Base-by-base conservation (phyloP, 208 protist genomes). In the Leishmania gerbilli region DNA sequence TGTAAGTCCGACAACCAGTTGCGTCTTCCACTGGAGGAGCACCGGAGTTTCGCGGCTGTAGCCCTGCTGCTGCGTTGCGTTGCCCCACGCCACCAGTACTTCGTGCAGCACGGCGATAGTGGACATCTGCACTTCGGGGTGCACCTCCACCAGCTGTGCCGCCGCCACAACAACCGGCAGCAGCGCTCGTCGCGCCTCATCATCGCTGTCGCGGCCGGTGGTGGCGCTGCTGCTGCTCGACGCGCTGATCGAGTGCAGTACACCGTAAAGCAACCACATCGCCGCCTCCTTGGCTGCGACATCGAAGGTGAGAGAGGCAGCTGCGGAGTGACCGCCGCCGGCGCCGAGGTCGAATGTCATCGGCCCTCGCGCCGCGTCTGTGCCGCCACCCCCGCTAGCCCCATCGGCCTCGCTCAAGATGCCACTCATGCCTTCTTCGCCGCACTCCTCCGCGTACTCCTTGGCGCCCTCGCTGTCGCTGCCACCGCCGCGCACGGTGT, bases 71-170 rank as follows among this genome's bases (percentile, higher is more conserved):
- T 83, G 75, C 79, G 71, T 74, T 49, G 55, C 55, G 60, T 71
- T 31, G 21, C 85, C 85, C 79, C 79, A 86, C 85, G 74, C 68
- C 13, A 72, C 74, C 51, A 91, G 60, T 31, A 89, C 79, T 37
- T 82, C 76, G 19, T 78, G 85, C 24, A 94, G 83, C 34, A 92
- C 82, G 40, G 88, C 77, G 19, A 84, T 84, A 0, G 91, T 88
- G 3, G 90, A 79, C 27, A 80, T 71, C 55, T 94, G 85, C 65
- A 94, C 85, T 74, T 88, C 84, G 40, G 92, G 92, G 71, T 86
- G 87, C 69, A 90, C 83, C 74, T 94, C 92, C 55, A 89, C 91
- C 24, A 92, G 81, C 74, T 89, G 87, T 47, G 87, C 86, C 2
- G 87, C 87, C 21, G 85, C 75, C 31, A 96, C 88, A 15, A 90